phyloP scores from a whole-genome alignment of 345 rosid species.

The Rhodamnia rubescens region DNA sequence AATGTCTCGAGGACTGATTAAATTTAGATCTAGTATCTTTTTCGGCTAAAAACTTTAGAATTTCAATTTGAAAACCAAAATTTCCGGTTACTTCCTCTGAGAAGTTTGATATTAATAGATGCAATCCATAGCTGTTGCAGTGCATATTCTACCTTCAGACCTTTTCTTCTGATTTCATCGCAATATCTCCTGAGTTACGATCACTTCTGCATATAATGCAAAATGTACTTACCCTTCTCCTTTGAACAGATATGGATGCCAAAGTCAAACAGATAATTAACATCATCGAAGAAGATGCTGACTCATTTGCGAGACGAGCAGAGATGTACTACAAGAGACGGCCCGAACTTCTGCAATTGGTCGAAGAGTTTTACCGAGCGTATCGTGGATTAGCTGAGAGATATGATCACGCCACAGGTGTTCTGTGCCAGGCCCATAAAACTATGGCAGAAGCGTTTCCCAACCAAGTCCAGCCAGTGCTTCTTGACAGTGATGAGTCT shows the following conservation, averaged over 20 bases:
- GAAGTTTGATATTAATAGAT: not conserved
- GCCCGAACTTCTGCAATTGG: slow-evolving; percentile 92
- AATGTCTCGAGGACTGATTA: not conserved
- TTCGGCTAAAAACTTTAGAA: not conserved
- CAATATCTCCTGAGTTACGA: not conserved
- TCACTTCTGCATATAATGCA: not conserved
- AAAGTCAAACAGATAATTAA: slow-evolving; percentile 92
- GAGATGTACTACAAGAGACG: slow-evolving; percentile 98
- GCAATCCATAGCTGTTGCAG: not conserved
- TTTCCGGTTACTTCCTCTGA: not conserved
- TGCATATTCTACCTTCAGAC: not conserved
- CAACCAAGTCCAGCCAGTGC: slow-evolving; percentile 52
- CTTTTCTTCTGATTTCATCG: not conserved
- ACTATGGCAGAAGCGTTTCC: slow-evolving; percentile 96
- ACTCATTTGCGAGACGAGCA: slow-evolving; percentile 98
- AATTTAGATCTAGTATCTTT: not conserved
- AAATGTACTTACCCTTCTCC: not conserved
- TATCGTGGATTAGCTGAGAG: slow-evolving; percentile 98
- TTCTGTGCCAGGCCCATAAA: slow-evolving; percentile 74
- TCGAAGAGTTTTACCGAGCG: slow-evolving; percentile 95
- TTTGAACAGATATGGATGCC: slow-evolving; percentile 73
- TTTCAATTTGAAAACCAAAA: not conserved
- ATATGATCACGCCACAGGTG: slow-evolving; percentile 92
- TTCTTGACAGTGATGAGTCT: slow-evolving; percentile 44
- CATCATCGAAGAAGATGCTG: slow-evolving; percentile 97